phyloP scores from a whole-genome alignment of 352 stramenopile species.

The Phytophthora hibernalis region DNA sequence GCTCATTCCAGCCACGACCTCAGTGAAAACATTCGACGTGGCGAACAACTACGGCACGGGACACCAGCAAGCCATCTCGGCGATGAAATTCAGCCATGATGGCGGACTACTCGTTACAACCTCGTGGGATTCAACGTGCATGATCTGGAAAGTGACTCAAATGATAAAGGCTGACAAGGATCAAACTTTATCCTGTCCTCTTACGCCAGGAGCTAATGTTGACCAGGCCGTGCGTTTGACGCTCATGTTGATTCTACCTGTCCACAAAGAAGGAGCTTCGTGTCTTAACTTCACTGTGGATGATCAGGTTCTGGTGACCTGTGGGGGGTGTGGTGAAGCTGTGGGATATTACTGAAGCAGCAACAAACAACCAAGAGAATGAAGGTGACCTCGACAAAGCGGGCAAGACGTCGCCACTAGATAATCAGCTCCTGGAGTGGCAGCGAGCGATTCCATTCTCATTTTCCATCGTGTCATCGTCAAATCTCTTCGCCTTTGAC shows the following conservation, averaged over 20 bases:
- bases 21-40: conserved; percentile 17
- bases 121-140: conserved; percentile 71
- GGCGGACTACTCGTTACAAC: conserved; percentile 48
- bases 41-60: conserved; percentile 27
- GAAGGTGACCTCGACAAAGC: not conserved
- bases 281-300: conserved; percentile 46
- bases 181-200: not conserved
- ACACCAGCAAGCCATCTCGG: conserved; percentile 67
- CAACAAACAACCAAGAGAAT: not conserved
- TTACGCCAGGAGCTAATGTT: not conserved
- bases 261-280: conserved; percentile 45
- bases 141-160: conserved; percentile 49
- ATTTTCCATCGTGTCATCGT: conserved; percentile 43
- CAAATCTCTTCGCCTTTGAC: conserved; percentile 56
- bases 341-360: conserved; percentile 41
- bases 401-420: not conserved
- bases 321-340: conserved; percentile 56
- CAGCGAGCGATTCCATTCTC: conserved; percentile 44
- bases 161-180: not conserved
- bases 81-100: conserved; percentile 51
- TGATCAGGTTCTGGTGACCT: conserved; percentile 50
- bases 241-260: conserved; percentile 49
- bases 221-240: conserved; percentile 17
- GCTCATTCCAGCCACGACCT: conserved; percentile 4
- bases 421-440: conserved; percentile 39